A percentile compares a stretch with the other conserved stretches of the same genome.
These are phyloP conservation scores for Jatropha curcas DNA, from an alignment of 345 rosid species.

Conservation along the genomic window DNA sequence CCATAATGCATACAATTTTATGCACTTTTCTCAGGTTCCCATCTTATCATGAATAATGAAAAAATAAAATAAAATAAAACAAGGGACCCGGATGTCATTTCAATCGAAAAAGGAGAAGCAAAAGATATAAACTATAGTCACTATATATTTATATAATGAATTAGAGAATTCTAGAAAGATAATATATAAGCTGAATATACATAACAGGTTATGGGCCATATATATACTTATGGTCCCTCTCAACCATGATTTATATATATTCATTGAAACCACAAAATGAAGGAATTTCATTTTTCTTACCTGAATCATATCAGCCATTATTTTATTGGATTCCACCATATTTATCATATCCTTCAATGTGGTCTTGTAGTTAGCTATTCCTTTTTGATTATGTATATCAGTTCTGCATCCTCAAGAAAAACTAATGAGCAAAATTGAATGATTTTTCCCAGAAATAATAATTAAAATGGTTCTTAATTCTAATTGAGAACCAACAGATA, in stretches of 20 bases:
- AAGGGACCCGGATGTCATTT: background rate
- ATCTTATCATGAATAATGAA: background rate
- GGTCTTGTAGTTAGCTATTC: background rate
- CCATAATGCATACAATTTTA: background rate
- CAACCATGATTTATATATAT: background rate
- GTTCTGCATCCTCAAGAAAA: slow-evolving; percentile 10
- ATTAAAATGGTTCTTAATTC: too few species aligned
- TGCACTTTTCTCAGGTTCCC: background rate
- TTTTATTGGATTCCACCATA: slow-evolving; percentile 13
- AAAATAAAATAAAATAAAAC: background rate
- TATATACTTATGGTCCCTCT: background rate
- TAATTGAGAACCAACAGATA: too few species aligned
- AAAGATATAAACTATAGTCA: too few species aligned
- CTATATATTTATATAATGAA: too few species aligned
- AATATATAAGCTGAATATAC: background rate
- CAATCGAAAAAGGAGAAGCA: too few species aligned
- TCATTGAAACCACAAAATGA: too few species aligned
- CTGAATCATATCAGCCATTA: slow-evolving; percentile 8
- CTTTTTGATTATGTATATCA: background rate
- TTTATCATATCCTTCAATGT: too few species aligned
- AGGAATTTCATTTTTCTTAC: slow-evolving; percentile 1
- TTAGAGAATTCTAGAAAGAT: too few species aligned
- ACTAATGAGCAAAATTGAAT: too few species aligned
- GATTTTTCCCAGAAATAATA: too few species aligned
- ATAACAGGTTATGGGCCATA: background rate